Conservation (phyloP, 1,139 yeast genomes). For the Blastobotrys buckinghamii region DNA sequence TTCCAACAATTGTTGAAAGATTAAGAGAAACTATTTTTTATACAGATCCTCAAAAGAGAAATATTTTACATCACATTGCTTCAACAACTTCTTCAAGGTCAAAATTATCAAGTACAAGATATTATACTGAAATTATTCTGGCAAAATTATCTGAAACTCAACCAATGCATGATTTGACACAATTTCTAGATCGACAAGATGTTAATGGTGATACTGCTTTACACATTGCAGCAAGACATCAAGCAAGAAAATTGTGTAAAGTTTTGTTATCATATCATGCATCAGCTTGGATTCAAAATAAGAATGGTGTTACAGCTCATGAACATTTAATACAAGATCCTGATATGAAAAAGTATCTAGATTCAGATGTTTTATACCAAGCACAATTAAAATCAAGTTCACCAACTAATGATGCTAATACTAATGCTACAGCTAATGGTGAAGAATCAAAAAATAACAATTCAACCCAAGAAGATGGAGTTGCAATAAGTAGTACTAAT, state of each 20-base stretch:
- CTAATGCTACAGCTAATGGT: slow-evolving; percentile 5
- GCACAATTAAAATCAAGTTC: slow-evolving; percentile 22
- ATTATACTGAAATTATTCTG: slow-evolving; percentile 72
- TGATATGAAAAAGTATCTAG: slow-evolving; percentile 22
- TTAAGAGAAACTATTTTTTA: slow-evolving; percentile 60
- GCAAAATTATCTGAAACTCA: slow-evolving; percentile 63
- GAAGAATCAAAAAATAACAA: neutral
- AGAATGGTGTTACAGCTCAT: slow-evolving; percentile 67
- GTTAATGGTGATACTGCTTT: slow-evolving; percentile 82
- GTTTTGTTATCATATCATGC: slow-evolving; percentile 70
- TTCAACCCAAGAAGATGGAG: neutral
- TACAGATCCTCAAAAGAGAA: slow-evolving; percentile 59
- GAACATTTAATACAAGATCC: slow-evolving; percentile 54
- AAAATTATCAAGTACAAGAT: slow-evolving; percentile 68
- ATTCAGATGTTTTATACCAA: slow-evolving; percentile 7
- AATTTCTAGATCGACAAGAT: slow-evolving; percentile 72
- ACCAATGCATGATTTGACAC: slow-evolving; percentile 43
- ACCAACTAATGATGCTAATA: slow-evolving; percentile 18
- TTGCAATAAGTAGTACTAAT: too few species aligned
- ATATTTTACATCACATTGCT: slow-evolving; percentile 82
- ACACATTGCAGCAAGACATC: slow-evolving; percentile 72
- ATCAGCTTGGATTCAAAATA: slow-evolving; percentile 62
- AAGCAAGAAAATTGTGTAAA: slow-evolving; percentile 69
- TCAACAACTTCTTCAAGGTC: slow-evolving; percentile 50
- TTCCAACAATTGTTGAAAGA: slow-evolving; percentile 62